phyloP scores from a whole-genome alignment of 148 eudicot genomes.

The Vaccinium myrtillus region DNA sequence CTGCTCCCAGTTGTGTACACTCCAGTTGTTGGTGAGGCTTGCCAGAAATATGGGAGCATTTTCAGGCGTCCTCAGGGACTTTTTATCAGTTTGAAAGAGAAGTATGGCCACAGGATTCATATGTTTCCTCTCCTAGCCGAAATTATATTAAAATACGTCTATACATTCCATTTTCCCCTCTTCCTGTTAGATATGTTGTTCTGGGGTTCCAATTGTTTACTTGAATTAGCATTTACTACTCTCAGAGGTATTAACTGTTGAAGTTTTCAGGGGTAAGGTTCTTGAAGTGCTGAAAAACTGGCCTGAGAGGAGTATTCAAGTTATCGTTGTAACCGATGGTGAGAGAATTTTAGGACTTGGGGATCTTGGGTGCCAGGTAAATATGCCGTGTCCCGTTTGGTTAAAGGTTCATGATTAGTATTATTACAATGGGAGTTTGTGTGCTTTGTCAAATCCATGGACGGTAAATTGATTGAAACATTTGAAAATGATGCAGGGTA shows the following conservation, averaged over 20 bases:
- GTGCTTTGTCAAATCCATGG: not conserved
- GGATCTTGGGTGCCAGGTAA: constrained; percentile 96
- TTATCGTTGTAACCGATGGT: constrained; percentile 95
- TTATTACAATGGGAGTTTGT: not conserved
- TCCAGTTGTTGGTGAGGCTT: constrained; percentile 92
- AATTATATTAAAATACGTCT: constrained; percentile 1
- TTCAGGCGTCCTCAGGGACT: constrained; percentile 93
- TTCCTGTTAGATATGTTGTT: not conserved
- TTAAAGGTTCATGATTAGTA: not conserved
- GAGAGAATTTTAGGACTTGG: constrained; percentile 96
- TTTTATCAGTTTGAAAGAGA: constrained; percentile 83
- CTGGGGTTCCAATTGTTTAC: not conserved
- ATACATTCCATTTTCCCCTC: not conserved
- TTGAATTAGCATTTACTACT: not conserved
- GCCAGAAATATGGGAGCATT: constrained; percentile 94
- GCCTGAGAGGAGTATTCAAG: constrained; percentile 86
- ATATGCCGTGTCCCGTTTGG: not conserved
- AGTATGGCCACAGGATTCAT: constrained; percentile 38
- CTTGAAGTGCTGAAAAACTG: constrained; percentile 87
- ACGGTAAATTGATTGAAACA: constrained; percentile 4
- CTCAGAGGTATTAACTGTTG: not conserved
- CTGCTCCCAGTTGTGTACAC: constrained; percentile 87
- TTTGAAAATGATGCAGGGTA: constrained; percentile 58
- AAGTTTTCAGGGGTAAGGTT: constrained; percentile 68
- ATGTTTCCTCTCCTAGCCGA: not conserved